Percentiles rank a stretch among this genome's conserved stretches.
phyloP scores from a whole-genome alignment of 192 early-diverging fungal species.

The Entophlyctis luteolus region DNA sequence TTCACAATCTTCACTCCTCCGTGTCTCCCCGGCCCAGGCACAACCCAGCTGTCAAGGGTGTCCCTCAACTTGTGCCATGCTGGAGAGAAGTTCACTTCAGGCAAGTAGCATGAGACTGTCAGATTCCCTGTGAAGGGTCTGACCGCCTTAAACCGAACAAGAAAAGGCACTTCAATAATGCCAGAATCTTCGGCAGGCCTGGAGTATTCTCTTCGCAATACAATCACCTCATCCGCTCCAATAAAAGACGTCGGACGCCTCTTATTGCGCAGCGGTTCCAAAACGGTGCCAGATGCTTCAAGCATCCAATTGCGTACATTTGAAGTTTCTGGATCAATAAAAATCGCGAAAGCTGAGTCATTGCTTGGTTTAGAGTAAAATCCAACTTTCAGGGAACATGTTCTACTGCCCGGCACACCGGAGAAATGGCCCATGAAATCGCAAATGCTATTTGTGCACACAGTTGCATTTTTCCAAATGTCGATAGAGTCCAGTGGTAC shows the following conservation, averaged over 20 bases:
- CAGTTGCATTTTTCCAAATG: not conserved
- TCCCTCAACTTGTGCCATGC: not conserved
- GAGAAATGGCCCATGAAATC: not conserved
- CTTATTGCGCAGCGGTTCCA: not conserved
- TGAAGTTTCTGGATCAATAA: not conserved
- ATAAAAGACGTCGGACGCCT: not conserved
- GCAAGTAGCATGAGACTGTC: constrained; percentile 5
- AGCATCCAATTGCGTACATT: not conserved
- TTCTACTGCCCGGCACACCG: not conserved
- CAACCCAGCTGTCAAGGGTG: not conserved
- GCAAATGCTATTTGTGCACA: not conserved
- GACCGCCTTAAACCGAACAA: not conserved
- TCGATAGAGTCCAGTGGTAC: not conserved
- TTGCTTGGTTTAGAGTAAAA: not conserved
- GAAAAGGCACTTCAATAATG: constrained; percentile 13
- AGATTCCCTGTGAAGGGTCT: too few relatives aligned
- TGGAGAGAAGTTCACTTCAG: not conserved
- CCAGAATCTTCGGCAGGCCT: not conserved
- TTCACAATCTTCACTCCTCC: constrained; percentile 8
- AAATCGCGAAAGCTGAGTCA: not conserved
- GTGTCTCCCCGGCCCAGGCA: not conserved
- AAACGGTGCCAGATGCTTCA: not conserved
- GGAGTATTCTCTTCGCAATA: not conserved
- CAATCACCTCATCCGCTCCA: not conserved
- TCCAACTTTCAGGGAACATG: not conserved